Base-by-base conservation (phyloP, 1,284 basidiomycete genomes). In the Cutaneotrichosporon curvatum region DNA sequence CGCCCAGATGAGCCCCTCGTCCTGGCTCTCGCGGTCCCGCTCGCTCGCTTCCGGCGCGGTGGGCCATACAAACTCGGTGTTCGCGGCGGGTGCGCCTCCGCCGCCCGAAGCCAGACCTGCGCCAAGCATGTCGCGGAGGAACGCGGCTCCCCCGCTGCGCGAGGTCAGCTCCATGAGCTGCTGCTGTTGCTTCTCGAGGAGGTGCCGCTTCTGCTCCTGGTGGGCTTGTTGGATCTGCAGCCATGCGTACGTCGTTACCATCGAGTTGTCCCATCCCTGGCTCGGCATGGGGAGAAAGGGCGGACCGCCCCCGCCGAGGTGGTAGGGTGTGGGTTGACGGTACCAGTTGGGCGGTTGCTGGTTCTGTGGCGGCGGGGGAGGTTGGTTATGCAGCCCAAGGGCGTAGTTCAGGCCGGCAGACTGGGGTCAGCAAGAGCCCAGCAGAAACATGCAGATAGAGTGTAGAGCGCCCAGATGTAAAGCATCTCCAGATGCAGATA, bases 151-250 rank as follows among this genome's bases (percentile, higher is more conserved):
- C 15, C 48, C 43, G 2, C 32, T 39, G 15, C 53, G 47, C 19
- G 40, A 40, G 7, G 53, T 54, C 7, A 70, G 46, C 41, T 67
- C 57, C 12, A 60, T 58, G 12, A 70, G 39, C 48, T 70, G 68
- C 37, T 63, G 59, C 43, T 67, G 52, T 45, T 70, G 68, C 31
- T 58, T 59, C 25, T 68, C 63, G 9, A 70, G 55, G 4, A 70
- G 48, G 1, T 56, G 44, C 8, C 66, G 52, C 36, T 68, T 67
- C 56, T 68, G 66, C 16, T 62, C 56, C 44, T 68, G 66, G 43
- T 70, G 68, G 33, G 65, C 65, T 44, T 70, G 65, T 44, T 68
- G 66, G 23, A 70, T 58, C 45, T 68, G 68, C 18, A 65, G 63
- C 55, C 68, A 67, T 31, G 68, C 66, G 40, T 66, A 68, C 31